These are phyloP conservation scores for Thuidium tamariscinum DNA, from an alignment of 225 moss, liverwort and hornwort species.

Conservation along the genomic window DNA sequence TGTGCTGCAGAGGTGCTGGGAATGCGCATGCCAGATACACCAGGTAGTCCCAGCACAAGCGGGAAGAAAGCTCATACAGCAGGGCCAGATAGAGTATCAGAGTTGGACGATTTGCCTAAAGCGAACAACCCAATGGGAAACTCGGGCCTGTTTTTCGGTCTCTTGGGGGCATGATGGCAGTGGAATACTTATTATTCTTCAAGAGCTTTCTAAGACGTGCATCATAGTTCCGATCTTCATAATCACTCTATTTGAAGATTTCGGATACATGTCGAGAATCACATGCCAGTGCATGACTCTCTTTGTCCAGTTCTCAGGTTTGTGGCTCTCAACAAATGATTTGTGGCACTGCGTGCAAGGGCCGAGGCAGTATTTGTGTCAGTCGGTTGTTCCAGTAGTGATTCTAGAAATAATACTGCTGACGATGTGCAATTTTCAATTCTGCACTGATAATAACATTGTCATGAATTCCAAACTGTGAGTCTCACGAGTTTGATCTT, in stretches of 20 bases:
- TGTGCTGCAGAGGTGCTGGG: slow-evolving; percentile 14
- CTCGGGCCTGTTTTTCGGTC: slow-evolving; percentile 23
- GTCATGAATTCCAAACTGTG: background rate
- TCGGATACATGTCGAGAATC: background rate
- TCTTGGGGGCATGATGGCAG: slow-evolving; percentile 18
- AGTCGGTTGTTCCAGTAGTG: slow-evolving; percentile 67
- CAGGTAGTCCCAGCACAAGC: background rate
- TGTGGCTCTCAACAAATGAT: background rate
- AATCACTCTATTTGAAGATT: background rate
- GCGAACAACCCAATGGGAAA: slow-evolving; percentile 1
- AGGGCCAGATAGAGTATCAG: background rate
- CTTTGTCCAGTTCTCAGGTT: background rate
- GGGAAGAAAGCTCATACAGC: background rate
- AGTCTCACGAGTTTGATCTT: background rate
- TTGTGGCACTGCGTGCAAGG: background rate
- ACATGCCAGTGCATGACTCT: background rate
- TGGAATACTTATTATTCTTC: background rate
- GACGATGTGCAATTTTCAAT: slow-evolving; percentile 61
- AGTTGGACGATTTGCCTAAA: slow-evolving; percentile 28
- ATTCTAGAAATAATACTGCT: slow-evolving; percentile 84
- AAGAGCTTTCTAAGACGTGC: background rate
- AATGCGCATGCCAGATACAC: background rate
- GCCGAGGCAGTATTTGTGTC: slow-evolving; percentile 26
- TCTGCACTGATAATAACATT: background rate
- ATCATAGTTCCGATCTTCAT: background rate